Evolutionary conservation across 2,329 filamentous ascomycete species (phyloP), one percentile per base, ranked within the genome.

Genomic region (Scopulariopsis brevicaulis): DNA sequence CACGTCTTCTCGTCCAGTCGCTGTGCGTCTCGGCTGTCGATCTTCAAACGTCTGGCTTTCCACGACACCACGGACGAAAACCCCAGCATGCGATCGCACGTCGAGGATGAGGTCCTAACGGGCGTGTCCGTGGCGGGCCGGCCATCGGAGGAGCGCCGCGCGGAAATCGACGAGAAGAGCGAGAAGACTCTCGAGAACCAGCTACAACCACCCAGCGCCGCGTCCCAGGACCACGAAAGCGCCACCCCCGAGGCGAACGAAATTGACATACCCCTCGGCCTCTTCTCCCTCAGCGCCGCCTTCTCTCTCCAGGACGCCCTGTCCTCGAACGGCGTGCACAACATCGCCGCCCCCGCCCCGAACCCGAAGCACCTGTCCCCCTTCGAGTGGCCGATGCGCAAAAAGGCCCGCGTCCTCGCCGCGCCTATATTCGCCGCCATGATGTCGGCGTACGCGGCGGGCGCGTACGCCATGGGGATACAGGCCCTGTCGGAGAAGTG

Each of bases 381-480:
- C 34, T 58, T 58, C 52, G 52, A 54, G 22, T 62, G 59, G 61
- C 8, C 56, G 1, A 20, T 54, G 4, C 62, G 62, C 25, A 65
- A 11, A 48, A 69, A 69, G 50, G 55, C 53, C 0, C 43, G 52
- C 1, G 60, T 65, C 1, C 62, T 69, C 0, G 56, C 55, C 1
- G 65, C 62, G 0, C 60, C 67, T 1, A 68, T 68, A 22, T 58
- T 68, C 54, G 68, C 82, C 15, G 86, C 85, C 0, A 74, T 76
- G 1, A 68, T 86, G n/a, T 81, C 84, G 0, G 84, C 83, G 11
- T 86, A 85, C 64, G 78, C 81, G 0, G 82, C 84, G 0, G 85
- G 85, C 3, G 77, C 83, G 4, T 85, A 86, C 62, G 80, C 78
- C 46, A 77, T 84, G 2, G 79, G 81, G 0, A 69, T 81, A 4